Evolutionary conservation across 768 basidiomycete species (phyloP).

Genomic region (Termitomyces heimii): DNA sequence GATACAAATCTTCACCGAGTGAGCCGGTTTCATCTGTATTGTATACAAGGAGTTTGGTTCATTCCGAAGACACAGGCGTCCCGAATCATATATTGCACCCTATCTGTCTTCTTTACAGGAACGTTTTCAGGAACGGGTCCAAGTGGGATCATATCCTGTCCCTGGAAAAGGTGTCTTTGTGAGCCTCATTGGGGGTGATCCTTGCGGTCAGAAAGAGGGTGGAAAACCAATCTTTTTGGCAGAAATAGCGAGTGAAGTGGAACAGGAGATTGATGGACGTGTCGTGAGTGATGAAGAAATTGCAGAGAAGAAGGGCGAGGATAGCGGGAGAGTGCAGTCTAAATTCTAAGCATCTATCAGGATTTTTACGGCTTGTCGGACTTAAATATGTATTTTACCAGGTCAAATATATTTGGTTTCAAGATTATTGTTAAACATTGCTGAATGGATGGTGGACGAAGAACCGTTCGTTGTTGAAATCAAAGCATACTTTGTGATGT

Average conservation of each 20-base stretch:
- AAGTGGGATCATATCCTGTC: constrained; percentile 76
- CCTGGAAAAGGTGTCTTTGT: constrained; percentile 64
- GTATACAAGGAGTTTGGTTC: background rate
- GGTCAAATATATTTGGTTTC: background rate
- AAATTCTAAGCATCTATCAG: background rate
- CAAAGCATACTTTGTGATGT: no score
- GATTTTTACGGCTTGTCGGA: background rate
- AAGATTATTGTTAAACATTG: background rate
- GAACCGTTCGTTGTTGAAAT: no score
- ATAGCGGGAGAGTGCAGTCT: background rate
- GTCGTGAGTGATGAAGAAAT: constrained; percentile 65
- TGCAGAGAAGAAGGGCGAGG: constrained; percentile 36
- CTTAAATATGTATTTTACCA: background rate
- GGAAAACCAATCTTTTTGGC: constrained; percentile 42
- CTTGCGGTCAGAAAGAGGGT: constrained; percentile 33
- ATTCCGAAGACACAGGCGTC: constrained; percentile 32
- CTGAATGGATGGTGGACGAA: background rate
- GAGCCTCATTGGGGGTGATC: constrained; percentile 55
- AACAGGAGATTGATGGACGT: constrained; percentile 47
- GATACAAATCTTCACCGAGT: constrained; percentile 83
- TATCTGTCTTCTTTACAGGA: constrained; percentile 76
- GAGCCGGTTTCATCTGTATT: constrained; percentile 10
- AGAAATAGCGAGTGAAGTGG: constrained; percentile 59
- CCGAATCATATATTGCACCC: constrained; percentile 81
- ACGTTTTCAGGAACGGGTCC: constrained; percentile 69